These are phyloP conservation scores for Solanum stenotomum DNA, from an alignment of 257 asterid genomes.

Conservation along the genomic window DNA sequence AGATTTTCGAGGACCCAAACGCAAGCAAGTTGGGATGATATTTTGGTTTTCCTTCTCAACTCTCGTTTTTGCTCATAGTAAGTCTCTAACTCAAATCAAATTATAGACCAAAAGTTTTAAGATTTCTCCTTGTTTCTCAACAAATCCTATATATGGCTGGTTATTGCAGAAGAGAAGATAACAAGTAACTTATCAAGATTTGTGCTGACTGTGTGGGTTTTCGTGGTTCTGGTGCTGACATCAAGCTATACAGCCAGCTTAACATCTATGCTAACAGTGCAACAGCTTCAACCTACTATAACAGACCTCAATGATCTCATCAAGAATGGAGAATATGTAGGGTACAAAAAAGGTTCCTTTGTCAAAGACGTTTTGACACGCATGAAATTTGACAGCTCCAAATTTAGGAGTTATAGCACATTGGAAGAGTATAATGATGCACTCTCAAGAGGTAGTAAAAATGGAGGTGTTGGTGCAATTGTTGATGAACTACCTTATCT, in stretches of 20 bases:
- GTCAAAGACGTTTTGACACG: slow-evolving; percentile 12
- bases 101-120: no score
- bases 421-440: no score
- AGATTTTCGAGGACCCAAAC: no score
- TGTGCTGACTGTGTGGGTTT: slow-evolving; percentile 35
- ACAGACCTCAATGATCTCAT: slow-evolving; percentile 27
- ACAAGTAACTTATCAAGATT: slow-evolving; percentile 25
- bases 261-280: slow-evolving; percentile 34
- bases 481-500: no score
- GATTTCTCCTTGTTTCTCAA: neutral
- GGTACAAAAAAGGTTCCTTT: slow-evolving; percentile 46
- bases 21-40: no score
- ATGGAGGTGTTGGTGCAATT: no score
- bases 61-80: no score
- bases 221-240: slow-evolving; percentile 32
- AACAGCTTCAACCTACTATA: slow-evolving; percentile 20
- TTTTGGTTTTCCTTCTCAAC: no score
- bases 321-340: slow-evolving; percentile 24
- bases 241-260: slow-evolving; percentile 51
- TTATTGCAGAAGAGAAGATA: slow-evolving; percentile 30
- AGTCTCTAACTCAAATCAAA: no score
- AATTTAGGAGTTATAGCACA: neutral
- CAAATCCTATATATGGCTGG: neutral
- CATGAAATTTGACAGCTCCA: slow-evolving; percentile 21
- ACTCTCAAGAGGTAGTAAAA: no score